Evolutionary conservation across 2,329 filamentous ascomycete genomes (phyloP).

Genomic region (Metarhizium robertsii): DNA sequence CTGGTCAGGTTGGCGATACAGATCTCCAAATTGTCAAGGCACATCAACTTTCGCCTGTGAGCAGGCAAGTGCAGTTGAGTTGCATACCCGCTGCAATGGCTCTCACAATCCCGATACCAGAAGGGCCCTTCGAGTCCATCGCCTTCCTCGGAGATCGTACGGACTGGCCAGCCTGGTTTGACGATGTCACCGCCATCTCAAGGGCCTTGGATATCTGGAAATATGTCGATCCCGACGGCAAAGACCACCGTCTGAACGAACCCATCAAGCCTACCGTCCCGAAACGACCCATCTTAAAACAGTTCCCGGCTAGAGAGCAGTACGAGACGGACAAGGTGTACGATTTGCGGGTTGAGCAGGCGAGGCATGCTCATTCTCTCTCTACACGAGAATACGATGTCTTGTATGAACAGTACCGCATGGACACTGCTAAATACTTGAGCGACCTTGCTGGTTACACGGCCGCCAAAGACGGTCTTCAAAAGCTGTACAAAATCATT

Average conservation of each 20-base stretch:
- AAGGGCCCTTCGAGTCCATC: conserved; percentile 2
- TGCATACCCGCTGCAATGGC: background rate
- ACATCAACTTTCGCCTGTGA: background rate
- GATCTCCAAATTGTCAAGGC: background rate
- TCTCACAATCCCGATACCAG: background rate
- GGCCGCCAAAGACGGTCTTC: conserved; percentile 3
- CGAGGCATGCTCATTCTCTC: conserved; percentile 4
- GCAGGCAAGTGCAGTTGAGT: background rate
- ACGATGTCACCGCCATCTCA: conserved; percentile 4
- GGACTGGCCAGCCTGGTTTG: conserved; percentile 8
- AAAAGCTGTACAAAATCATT: conserved; percentile 6
- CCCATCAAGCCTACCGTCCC: conserved; percentile 4
- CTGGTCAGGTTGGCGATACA: background rate
- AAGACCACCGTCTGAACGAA: background rate
- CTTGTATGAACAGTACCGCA: conserved; percentile 6
- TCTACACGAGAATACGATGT: conserved; percentile 5
- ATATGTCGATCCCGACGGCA: conserved; percentile 7
- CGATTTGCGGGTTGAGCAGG: conserved; percentile 3
- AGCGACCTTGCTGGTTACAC: conserved; percentile 2
- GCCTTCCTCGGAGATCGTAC: conserved; percentile 3
- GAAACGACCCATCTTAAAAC: background rate
- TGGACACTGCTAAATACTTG: conserved; percentile 6
- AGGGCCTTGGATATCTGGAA: conserved; percentile 5
- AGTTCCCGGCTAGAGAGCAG: background rate
- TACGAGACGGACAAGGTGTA: conserved; percentile 5